phyloP scores from a whole-genome alignment of 2,329 filamentous ascomycete genomes.

The Pestalotiopsis sp. region DNA sequence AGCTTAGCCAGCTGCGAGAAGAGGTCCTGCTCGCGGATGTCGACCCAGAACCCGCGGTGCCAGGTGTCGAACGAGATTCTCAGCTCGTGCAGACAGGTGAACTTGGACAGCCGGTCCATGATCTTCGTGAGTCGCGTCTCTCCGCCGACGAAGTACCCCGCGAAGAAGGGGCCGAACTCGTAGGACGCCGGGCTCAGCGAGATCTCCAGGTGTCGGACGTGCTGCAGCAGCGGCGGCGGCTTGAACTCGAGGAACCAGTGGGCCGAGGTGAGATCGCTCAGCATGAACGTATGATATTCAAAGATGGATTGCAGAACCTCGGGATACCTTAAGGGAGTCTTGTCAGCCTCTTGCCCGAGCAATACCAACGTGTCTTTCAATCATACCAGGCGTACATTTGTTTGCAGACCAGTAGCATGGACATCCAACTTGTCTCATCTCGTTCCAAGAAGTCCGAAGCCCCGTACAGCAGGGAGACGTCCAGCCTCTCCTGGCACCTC shows the following conservation, averaged over 20 bases:
- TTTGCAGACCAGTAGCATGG: slow-evolving; percentile 33
- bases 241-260: slow-evolving; percentile 30
- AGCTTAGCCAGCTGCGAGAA: slow-evolving; percentile 22
- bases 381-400: slow-evolving; percentile 28
- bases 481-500: slow-evolving; percentile 33
- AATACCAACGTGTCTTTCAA: background rate
- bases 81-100: slow-evolving; percentile 29
- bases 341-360: background rate
- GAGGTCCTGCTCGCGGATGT: slow-evolving; percentile 29
- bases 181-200: slow-evolving; percentile 28
- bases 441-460: background rate
- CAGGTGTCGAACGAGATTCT: slow-evolving; percentile 32
- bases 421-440: background rate
- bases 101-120: slow-evolving; percentile 17
- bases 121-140: slow-evolving; percentile 13
- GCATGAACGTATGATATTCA: slow-evolving; percentile 31
- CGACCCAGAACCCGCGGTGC: slow-evolving; percentile 32
- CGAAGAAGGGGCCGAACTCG: slow-evolving; percentile 28
- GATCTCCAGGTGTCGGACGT: slow-evolving; percentile 31
- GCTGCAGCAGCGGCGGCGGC: slow-evolving; percentile 24
- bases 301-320: slow-evolving; percentile 34
- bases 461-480: background rate
- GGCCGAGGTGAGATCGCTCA: slow-evolving; percentile 31
- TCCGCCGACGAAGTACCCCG: slow-evolving; percentile 2
- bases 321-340: slow-evolving; percentile 26